These are phyloP conservation scores for Ascochyta koolunga DNA, from an alignment of 2,329 filamentous ascomycete genomes.

Conservation along the genomic window DNA sequence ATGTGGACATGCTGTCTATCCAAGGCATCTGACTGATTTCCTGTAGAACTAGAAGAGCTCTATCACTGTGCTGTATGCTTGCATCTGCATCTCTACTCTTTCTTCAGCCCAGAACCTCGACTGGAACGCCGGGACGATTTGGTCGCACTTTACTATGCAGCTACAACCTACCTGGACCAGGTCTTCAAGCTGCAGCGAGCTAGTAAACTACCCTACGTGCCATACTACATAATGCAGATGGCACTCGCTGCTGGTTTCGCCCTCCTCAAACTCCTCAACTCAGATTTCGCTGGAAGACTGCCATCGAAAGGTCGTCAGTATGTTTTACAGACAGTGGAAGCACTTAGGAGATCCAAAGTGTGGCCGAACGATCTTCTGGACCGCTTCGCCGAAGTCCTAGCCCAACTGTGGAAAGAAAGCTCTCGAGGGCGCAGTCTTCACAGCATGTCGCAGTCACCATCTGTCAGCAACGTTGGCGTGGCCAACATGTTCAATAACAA, in stretches of 20 bases:
- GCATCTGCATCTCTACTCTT: conserved; percentile 77
- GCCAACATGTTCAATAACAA: conserved; percentile 43
- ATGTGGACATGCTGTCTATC: conserved; percentile 1
- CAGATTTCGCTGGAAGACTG: conserved; percentile 70
- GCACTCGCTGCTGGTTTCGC: conserved; percentile 80
- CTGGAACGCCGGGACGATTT: conserved; percentile 66
- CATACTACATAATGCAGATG: conserved; percentile 84
- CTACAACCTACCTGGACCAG: conserved; percentile 69
- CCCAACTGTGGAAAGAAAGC: conserved; percentile 78
- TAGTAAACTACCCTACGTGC: conserved; percentile 68
- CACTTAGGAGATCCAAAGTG: conserved; percentile 75
- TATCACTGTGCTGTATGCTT: conserved; percentile 75
- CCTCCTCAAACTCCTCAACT: conserved; percentile 76
- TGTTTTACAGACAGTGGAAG: conserved; percentile 73
- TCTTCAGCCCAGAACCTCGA: conserved; percentile 78
- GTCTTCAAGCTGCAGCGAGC: conserved; percentile 60
- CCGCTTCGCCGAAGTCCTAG: conserved; percentile 82
- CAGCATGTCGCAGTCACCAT: conserved; percentile 47
- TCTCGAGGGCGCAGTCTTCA: conserved; percentile 45
- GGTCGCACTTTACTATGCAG: conserved; percentile 75
- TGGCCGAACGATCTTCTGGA: conserved; percentile 80
- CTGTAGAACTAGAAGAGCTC: conserved; percentile 57
- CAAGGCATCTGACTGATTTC: conserved; percentile 50
- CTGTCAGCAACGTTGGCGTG: conserved; percentile 39
- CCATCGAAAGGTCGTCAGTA: conserved; percentile 70